Evolutionary conservation across 441 rosid species (phyloP).

Genomic region (Hura crepitans): DNA sequence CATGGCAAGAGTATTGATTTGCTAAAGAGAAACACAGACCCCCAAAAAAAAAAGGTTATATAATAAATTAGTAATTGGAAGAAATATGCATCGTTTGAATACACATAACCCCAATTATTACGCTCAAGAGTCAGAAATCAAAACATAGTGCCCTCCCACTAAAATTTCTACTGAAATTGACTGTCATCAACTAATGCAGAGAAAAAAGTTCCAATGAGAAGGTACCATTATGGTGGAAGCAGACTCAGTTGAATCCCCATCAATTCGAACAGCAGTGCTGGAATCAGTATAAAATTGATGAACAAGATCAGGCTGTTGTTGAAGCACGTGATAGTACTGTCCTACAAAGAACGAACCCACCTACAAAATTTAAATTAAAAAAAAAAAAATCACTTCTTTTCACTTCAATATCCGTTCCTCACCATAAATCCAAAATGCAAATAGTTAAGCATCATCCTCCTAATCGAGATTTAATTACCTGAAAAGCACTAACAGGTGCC

Average conservation of each 20-base stretch:
- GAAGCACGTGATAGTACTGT: slow-evolving; percentile 78
- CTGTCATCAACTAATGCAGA: not conserved
- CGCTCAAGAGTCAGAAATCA: not conserved
- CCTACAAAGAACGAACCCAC: slow-evolving; percentile 88
- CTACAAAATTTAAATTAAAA: slow-evolving; percentile 33
- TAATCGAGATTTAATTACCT: slow-evolving; percentile 31
- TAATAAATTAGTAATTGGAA: not conserved
- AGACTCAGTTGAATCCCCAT: slow-evolving; percentile 54
- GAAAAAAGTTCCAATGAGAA: not conserved
- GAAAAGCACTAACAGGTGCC: slow-evolving; percentile 54
- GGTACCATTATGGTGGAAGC: slow-evolving; percentile 71
- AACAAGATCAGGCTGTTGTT: slow-evolving; percentile 75
- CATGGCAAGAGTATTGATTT: slow-evolving; percentile 65
- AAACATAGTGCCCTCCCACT: not conserved
- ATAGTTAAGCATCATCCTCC: not conserved
- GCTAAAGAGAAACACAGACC: slow-evolving; percentile 42
- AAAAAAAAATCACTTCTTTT: not conserved
- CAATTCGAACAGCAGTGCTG: slow-evolving; percentile 76
- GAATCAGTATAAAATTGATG: slow-evolving; percentile 75
- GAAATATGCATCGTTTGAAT: not conserved
- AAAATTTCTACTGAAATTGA: too few relatives aligned
- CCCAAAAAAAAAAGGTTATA: slow-evolving; percentile 9
- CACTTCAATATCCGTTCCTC: not conserved
- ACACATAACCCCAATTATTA: not conserved
- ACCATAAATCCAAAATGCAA: slow-evolving; percentile 1